Base-by-base conservation (phyloP, 768 basidiomycete genomes). In the Mycena indigotica region DNA sequence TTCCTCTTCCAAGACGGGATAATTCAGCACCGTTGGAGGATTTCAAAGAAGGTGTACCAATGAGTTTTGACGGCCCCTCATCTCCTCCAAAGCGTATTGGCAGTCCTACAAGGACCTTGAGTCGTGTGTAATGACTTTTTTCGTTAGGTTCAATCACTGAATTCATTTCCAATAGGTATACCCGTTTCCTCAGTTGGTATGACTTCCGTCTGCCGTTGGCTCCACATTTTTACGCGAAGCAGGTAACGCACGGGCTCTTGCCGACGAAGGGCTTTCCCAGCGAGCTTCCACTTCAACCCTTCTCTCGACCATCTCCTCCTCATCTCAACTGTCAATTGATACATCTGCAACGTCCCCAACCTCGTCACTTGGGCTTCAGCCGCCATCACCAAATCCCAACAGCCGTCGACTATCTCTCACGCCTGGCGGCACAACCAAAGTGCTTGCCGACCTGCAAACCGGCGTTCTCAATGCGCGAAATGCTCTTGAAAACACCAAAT, bases 191-290 rank as follows among this genome's bases (percentile, higher is more conserved):
- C 89, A 61, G 90, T 91, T 68, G 89, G 89, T 89, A 64, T 70
- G 87, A 82, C 57, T 50, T 45, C 23, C 50, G 55, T 59, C 55
- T 59, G 64, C 56, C 67, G 59, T 55, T n/a, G n/a, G n/a, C n/a
- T n/a, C n/a, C n/a, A n/a, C n/a, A n/a, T n/a, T n/a, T n/a, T 64
- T 62, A 58, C 60, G 63, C 54, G 61, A 64, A 57, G 55, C 72
- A 93, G 91, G 91, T 46, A 91, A 93, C 75, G 92, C 91, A 39
- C 86, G 90, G 44, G 87, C 87, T 25, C 76, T 94, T 63, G 88
- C 92, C 28, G 91, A 93, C 50, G 90, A 92, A 61, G 84, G 84
- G 8, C 46, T 25, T 8, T 48, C 46, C 30, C 73, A 76, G 66
- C 68, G 71, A 32, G 69, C 75, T 48, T 72, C 68, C 52, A 48